Conservation (phyloP, 768 basidiomycete genomes). For the Tylopilus vinaceipallidus region DNA sequence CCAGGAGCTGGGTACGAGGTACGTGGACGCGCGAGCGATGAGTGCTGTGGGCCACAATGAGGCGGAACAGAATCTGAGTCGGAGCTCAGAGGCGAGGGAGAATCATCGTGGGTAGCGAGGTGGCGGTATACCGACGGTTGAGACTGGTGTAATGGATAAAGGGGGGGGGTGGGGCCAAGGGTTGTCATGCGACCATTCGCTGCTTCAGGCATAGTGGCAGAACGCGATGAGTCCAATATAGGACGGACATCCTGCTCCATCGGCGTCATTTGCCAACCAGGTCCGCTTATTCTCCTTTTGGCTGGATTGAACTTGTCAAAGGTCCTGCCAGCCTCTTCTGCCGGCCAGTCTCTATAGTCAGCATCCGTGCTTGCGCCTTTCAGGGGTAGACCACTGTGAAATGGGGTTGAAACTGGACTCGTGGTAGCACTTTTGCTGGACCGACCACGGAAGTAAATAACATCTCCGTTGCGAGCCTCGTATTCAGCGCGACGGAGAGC, state of each 20-base stretch:
- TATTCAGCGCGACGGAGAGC: constrained; percentile 63
- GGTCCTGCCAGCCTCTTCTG: constrained; percentile 27
- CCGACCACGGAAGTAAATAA: constrained; percentile 35
- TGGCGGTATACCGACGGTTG: constrained; percentile 34
- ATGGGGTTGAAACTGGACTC: constrained; percentile 54
- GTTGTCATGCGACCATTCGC: constrained; percentile 14
- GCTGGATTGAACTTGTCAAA: constrained; percentile 26
- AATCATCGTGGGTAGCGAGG: constrained; percentile 50
- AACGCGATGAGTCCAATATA: constrained; percentile 14
- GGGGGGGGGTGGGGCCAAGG: constrained; percentile 21
- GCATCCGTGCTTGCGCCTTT: constrained; percentile 35
- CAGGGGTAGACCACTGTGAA: constrained; percentile 25
- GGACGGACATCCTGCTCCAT: constrained; percentile 34
- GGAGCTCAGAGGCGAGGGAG: constrained; percentile 68
- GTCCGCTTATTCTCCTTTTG: constrained; percentile 53
- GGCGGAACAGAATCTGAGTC: constrained; percentile 50
- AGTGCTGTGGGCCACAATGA: constrained; percentile 28
- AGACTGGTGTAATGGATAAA: constrained; percentile 44
- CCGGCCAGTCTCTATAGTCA: constrained; percentile 37
- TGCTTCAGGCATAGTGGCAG: constrained; percentile 16
- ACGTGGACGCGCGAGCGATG: constrained; percentile 29
- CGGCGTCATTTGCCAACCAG: constrained; percentile 53
- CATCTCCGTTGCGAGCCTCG: constrained; percentile 50
- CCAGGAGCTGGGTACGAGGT: constrained; percentile 21
- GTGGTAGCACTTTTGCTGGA: constrained; percentile 67